Percentiles rank a stretch among this genome's conserved stretches.
Conservation (phyloP, 1,139 yeast species). For the Nakaseomyces kungkrabaensis region DNA sequence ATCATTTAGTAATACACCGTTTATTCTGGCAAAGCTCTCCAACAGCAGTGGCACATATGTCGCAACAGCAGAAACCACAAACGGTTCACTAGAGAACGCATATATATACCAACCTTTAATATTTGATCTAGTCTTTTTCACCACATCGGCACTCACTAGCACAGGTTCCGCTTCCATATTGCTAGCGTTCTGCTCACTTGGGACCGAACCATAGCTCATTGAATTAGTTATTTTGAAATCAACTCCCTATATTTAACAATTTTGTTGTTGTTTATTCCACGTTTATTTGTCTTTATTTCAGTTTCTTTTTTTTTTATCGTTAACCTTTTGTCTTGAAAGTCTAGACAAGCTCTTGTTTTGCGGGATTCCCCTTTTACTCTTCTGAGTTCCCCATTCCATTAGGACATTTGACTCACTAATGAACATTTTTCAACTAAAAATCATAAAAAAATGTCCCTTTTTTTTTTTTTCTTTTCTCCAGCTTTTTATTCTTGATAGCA, state of each 20-base stretch:
- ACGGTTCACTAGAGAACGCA: constrained; percentile 66
- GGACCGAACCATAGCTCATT: constrained; percentile 5
- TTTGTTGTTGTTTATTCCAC: too few species aligned
- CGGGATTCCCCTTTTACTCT: too few species aligned
- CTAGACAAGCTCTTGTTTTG: too few species aligned
- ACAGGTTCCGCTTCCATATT: constrained; percentile 3
- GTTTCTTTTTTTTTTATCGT: too few species aligned
- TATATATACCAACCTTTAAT: constrained; percentile 46
- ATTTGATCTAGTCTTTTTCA: constrained; percentile 30
- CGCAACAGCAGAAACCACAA: constrained; percentile 61
- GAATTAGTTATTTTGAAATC: background rate
- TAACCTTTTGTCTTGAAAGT: too few species aligned
- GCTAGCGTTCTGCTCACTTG: background rate
- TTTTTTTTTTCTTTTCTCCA: too few species aligned
- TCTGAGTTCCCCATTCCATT: too few species aligned
- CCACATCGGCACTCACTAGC: background rate
- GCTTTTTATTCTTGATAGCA: too few species aligned
- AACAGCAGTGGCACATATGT: constrained; percentile 59
- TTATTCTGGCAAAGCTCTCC: constrained; percentile 56
- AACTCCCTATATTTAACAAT: background rate
- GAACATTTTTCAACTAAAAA: too few species aligned
- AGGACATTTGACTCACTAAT: too few species aligned
- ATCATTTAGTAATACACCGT: constrained; percentile 49
- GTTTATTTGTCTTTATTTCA: too few species aligned
- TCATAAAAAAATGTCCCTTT: too few species aligned